Evolutionary conservation across 2,329 filamentous ascomycete species (phyloP).

Genomic region (Epichloe festucae): DNA sequence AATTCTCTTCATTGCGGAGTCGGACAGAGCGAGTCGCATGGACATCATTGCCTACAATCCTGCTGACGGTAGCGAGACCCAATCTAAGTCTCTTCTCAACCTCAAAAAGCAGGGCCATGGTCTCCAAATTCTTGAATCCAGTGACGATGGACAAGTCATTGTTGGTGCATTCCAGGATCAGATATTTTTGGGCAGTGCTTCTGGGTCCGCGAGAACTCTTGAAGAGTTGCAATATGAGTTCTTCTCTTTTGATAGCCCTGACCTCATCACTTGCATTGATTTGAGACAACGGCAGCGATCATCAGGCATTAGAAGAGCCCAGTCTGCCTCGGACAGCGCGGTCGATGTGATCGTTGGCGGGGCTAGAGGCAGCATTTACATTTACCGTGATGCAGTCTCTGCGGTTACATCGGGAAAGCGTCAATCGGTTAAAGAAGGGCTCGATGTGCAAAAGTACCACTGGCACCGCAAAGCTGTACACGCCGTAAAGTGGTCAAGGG

Average conservation of each 20-base stretch:
- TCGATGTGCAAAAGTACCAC: slow-evolving; percentile 58
- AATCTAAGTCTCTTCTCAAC: slow-evolving; percentile 23
- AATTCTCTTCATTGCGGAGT: slow-evolving; percentile 34
- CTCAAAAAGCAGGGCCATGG: slow-evolving; percentile 23
- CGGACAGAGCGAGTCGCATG: slow-evolving; percentile 19
- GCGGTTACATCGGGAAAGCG: slow-evolving; percentile 35
- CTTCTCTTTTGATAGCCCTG: slow-evolving; percentile 44
- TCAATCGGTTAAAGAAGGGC: slow-evolving; percentile 31
- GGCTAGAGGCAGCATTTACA: slow-evolving; percentile 59
- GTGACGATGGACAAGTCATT: slow-evolving; percentile 44
- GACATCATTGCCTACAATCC: slow-evolving; percentile 35
- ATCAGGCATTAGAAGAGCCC: slow-evolving; percentile 13
- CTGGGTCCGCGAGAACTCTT: slow-evolving; percentile 11
- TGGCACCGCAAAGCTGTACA: slow-evolving; percentile 84
- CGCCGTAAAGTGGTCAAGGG: slow-evolving; percentile 78
- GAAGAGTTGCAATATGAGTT: slow-evolving; percentile 36
- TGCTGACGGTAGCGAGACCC: slow-evolving; percentile 14
- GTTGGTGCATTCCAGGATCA: slow-evolving; percentile 26
- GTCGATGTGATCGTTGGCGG: slow-evolving; percentile 73
- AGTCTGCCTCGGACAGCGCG: slow-evolving; percentile 20
- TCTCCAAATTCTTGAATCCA: slow-evolving; percentile 31
- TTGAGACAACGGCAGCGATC: slow-evolving; percentile 29
- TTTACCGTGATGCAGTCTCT: slow-evolving; percentile 65
- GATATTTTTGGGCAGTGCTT: slow-evolving; percentile 21
- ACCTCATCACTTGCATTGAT: slow-evolving; percentile 56